A percentile compares a stretch with the other conserved stretches of the same genome.
These are phyloP conservation scores for Alternaria longipes DNA, from an alignment of 2,329 filamentous ascomycete genomes.

Conservation along the genomic window DNA sequence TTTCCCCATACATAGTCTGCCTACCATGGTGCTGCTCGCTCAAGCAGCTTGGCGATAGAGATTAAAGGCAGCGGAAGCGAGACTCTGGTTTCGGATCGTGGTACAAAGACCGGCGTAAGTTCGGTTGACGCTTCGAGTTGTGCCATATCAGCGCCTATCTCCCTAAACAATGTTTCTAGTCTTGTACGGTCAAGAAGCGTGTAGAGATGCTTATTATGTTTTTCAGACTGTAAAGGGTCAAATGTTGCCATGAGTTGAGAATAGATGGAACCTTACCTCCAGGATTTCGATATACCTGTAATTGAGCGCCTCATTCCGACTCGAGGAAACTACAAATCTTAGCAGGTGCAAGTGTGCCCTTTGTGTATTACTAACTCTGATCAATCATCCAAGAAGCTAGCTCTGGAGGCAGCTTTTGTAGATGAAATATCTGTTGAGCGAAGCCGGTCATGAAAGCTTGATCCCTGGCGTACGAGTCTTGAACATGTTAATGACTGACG, in stretches of 20 bases:
- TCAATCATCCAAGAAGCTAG: conserved; percentile 56
- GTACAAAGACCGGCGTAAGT: conserved; percentile 16
- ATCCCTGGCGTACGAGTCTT: conserved; percentile 40
- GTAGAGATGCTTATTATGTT: conserved; percentile 39
- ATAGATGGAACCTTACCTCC: conserved; percentile 21
- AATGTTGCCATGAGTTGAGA: not conserved
- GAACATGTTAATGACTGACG: conserved; percentile 16
- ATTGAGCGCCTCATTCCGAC: conserved; percentile 48
- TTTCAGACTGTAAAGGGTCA: conserved; percentile 20
- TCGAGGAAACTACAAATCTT: conserved; percentile 39
- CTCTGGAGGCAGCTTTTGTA: conserved; percentile 49
- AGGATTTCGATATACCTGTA: conserved; percentile 48
- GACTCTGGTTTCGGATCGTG: conserved; percentile 17
- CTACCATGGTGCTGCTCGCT: conserved; percentile 38
- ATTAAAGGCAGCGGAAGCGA: conserved; percentile 34
- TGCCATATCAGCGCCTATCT: conserved; percentile 61
- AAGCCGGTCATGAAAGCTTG: conserved; percentile 56
- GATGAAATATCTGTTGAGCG: conserved; percentile 50
- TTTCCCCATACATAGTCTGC: not conserved
- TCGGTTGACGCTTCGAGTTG: conserved; percentile 9
- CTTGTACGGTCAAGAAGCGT: conserved; percentile 50
- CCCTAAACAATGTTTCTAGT: conserved; percentile 64
- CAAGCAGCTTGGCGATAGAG: conserved; percentile 35
- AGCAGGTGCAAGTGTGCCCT: conserved; percentile 12
- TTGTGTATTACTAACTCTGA: conserved; percentile 34